phyloP scores from a whole-genome alignment of 2,329 filamentous ascomycete species.

The Trichoderma sp. region DNA sequence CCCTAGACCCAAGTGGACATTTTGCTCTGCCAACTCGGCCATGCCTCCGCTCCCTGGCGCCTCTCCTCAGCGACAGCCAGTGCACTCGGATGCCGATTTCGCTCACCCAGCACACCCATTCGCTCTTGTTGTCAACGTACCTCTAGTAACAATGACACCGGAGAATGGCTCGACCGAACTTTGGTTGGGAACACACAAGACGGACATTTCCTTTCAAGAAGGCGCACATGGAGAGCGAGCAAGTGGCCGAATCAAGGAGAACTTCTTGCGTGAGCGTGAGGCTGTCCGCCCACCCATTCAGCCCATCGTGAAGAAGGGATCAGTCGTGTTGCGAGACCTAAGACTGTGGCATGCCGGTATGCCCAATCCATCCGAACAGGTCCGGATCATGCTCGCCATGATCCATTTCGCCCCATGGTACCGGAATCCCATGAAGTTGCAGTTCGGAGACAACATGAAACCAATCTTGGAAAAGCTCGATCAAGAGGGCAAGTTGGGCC shows the following conservation, averaged over 20 bases:
- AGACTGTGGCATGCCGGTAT: conserved; percentile 64
- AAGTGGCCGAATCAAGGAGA: conserved; percentile 48
- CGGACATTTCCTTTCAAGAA: conserved; percentile 42
- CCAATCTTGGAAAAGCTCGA: conserved; percentile 47
- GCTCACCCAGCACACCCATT: conserved; percentile 54
- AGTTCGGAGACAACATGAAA: conserved; percentile 51
- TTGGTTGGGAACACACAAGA: conserved; percentile 56
- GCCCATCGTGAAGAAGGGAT: conserved; percentile 52
- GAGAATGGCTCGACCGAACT: conserved; percentile 57
- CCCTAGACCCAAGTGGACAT: conserved; percentile 54
- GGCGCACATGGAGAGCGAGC: conserved; percentile 51
- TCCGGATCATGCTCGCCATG: conserved; percentile 59
- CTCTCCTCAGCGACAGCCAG: conserved; percentile 48
- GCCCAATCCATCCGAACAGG: conserved; percentile 52
- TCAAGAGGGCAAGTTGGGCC: conserved; percentile 30
- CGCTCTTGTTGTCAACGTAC: conserved; percentile 54
- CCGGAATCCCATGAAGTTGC: conserved; percentile 54
- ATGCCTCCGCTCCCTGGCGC: conserved; percentile 48
- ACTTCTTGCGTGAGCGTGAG: conserved; percentile 39
- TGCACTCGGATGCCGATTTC: conserved; percentile 61
- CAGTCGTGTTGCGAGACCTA: conserved; percentile 57
- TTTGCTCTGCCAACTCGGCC: conserved; percentile 57
- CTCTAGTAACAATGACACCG: conserved; percentile 48
- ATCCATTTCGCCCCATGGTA: conserved; percentile 60
- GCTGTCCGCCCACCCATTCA: conserved; percentile 46